phyloP scores from a whole-genome alignment of 352 stramenopile species.

The Phytophthora boehmeriae region DNA sequence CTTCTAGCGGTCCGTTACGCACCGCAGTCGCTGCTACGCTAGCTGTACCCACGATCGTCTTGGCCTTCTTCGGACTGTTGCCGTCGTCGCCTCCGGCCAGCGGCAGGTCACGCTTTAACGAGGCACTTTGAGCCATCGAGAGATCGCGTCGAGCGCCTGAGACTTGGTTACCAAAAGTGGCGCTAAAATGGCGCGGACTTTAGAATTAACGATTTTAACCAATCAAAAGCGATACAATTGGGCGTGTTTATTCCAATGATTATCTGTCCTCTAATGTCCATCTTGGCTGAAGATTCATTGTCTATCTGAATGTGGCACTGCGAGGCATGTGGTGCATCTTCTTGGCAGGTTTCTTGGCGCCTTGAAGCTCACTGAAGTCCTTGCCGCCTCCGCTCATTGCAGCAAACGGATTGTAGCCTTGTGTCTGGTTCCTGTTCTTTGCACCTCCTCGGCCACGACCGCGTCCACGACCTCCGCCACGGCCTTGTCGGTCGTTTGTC shows the following conservation, averaged over 20 bases:
- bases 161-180: constrained; percentile 26
- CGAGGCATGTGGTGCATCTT: constrained; percentile 86
- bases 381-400: constrained; percentile 40
- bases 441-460: constrained; percentile 16
- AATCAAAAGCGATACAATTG: constrained; percentile 11
- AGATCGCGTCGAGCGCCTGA: constrained; percentile 19
- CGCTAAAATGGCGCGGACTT: constrained; percentile 19
- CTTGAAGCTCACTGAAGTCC: constrained; percentile 31
- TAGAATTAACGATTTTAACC: constrained; percentile 10
- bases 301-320: constrained; percentile 86
- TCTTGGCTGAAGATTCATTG: not conserved
- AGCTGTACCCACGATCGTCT: constrained; percentile 1
- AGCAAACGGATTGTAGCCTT: constrained; percentile 82
- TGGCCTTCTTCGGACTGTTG: constrained; percentile 29
- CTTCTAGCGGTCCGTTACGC: constrained; percentile 14
- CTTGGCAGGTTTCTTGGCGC: constrained; percentile 53
- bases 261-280: constrained; percentile 2
- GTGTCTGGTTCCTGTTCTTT: constrained; percentile 45
- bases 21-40: constrained; percentile 3
- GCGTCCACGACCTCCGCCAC: constrained; percentile 15
- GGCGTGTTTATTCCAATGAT: not conserved
- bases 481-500: constrained; percentile 9
- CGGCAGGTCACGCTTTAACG: constrained; percentile 28
- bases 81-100: constrained; percentile 17
- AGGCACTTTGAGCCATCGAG: constrained; percentile 30